These are phyloP conservation scores for Aphanomyces stellatus DNA, from an alignment of 352 stramenopile genomes.

Conservation along the genomic window DNA sequence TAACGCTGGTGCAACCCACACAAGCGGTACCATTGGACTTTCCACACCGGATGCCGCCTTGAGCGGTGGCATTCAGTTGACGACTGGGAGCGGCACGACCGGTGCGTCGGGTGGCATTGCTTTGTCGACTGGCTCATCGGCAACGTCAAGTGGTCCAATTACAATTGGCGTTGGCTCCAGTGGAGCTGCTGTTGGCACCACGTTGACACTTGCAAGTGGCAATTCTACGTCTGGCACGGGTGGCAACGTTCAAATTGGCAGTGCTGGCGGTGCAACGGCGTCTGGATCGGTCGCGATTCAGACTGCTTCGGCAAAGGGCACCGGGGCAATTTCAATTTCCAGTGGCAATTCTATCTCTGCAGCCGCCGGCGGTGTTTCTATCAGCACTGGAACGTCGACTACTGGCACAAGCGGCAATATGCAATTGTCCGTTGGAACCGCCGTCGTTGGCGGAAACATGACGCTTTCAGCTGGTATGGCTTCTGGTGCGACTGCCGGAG, in stretches of 20 bases:
- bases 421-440: not conserved
- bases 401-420: not conserved
- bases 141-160: slow-evolving; percentile 21
- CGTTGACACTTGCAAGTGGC: not conserved
- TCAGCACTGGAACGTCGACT: not conserved
- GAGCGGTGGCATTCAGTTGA: not conserved
- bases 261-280: not conserved
- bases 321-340: not conserved
- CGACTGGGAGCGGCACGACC: not conserved
- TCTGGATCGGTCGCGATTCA: not conserved
- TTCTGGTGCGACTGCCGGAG: not conserved
- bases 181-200: not conserved
- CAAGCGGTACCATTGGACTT: slow-evolving; percentile 2
- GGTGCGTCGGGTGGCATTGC: not conserved
- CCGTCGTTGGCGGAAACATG: slow-evolving; percentile 20
- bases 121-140: slow-evolving; percentile 14
- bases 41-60: not conserved
- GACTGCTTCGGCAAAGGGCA: not conserved
- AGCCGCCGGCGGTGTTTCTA: not conserved
- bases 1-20: not conserved
- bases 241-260: not conserved
- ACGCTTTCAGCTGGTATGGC: slow-evolving; percentile 11
- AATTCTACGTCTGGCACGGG: slow-evolving; percentile 2
- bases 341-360: not conserved
- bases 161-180: slow-evolving; percentile 16